Conservation (phyloP, 78 protist genomes). For the Trichosphaerium sp. region DNA sequence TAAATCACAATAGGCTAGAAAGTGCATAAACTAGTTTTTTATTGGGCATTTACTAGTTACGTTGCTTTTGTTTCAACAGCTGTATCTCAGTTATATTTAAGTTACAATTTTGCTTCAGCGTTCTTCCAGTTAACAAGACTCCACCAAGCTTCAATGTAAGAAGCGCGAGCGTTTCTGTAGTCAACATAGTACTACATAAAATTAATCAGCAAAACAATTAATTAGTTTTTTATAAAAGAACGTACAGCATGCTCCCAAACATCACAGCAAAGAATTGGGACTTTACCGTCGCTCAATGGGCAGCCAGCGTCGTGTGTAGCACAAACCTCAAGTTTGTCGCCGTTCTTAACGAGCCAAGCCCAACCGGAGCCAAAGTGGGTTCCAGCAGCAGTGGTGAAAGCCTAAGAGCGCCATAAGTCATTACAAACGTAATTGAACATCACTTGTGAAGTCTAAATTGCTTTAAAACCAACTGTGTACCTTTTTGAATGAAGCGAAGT, state of each 20-base stretch:
- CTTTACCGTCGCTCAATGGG: constrained; percentile 13
- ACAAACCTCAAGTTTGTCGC: background rate
- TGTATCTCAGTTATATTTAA: background rate
- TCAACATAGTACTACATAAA: constrained; percentile 71
- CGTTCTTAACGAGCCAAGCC: constrained; percentile 58
- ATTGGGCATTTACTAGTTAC: too few species aligned
- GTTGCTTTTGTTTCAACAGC: too few species aligned
- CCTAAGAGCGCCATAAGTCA: too few species aligned
- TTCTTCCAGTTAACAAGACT: constrained; percentile 57
- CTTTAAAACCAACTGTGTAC: constrained; percentile 29
- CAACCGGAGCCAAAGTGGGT: constrained; percentile 58
- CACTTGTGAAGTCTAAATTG: too few species aligned
- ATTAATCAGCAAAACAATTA: too few species aligned
- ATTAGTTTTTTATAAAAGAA: too few species aligned
- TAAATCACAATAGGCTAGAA: too few species aligned
- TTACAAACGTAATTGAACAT: too few species aligned
- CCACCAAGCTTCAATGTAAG: constrained; percentile 53
- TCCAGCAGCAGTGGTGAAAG: background rate
- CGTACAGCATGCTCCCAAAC: constrained; percentile 79
- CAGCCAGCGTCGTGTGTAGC: constrained; percentile 17
- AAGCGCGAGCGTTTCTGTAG: constrained; percentile 44
- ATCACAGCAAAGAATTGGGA: constrained; percentile 40
- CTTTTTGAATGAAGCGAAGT: constrained; percentile 24
- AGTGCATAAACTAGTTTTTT: too few species aligned
- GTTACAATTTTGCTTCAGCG: constrained; percentile 6